Evolutionary conservation across 208 protist genomes (phyloP), one percentile per base, ranked within the genome.

Genomic region (Trypanosoma conorhini): DNA sequence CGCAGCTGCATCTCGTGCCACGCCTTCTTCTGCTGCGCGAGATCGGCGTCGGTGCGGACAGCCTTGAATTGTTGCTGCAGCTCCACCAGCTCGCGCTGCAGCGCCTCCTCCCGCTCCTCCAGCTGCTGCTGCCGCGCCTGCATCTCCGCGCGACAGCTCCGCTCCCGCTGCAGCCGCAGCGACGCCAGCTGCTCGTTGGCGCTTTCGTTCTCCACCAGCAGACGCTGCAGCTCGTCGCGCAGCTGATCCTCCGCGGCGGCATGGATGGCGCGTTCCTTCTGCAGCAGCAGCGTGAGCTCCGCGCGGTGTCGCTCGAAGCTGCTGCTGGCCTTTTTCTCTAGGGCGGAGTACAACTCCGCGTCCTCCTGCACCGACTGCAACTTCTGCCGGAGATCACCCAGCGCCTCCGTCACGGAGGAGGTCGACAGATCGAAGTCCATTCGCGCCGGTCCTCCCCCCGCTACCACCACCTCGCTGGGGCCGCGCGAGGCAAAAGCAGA

Each of bases 291-390:
- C 21, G 79, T 87, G 26, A 96, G 73, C 42, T 96, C 87, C 44
- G 75, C 67, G 0, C 91, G 83, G 79, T 96, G 91, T 54, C 72
- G 70, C 26, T 88, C 85, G 48, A 92, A 92, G 48, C 77, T 81
- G 31, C 71, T 63, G 44, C 77, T 38, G 30, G 87, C 78, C 54
- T 76, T 77, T 22, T 48, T 22, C 63, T 68, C 72, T n/a, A 96
- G 71, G 2, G 62, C 59, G 5, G 31, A 35, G 67, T 80, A 89
- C 73, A 85, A 70, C 48, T 83, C 82, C 3, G 72, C 61, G 60
- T 96, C 91, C 57, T 90, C 85, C 55, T 75, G 66, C 33, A 92
- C 54, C 0, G 79, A 71, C 42, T 72, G 64, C n/a, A 86, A 65
- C 30, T 81, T 83, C 30, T 63, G 59, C 71, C 83, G 61, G 24